Percentiles rank a stretch among this genome's conserved stretches.
Evolutionary conservation across 768 basidiomycete species (phyloP).

Genomic region (Russula dissimulans): DNA sequence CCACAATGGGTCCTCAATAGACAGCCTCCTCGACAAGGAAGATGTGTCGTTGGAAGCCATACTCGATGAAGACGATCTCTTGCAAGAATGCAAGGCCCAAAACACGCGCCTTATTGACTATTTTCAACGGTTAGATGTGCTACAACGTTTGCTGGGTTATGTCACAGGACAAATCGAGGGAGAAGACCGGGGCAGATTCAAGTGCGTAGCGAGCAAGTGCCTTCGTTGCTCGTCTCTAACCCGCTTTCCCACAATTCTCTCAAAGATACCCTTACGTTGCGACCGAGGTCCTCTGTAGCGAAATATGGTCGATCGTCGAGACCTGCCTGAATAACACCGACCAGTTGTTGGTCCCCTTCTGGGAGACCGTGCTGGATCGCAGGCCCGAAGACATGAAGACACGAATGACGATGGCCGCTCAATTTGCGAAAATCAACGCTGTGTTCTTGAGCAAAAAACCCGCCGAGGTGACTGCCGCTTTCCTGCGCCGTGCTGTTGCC

Average conservation of each 20-base stretch:
- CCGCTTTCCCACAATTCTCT: not conserved
- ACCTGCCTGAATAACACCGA: conserved; percentile 67
- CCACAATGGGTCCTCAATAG: conserved; percentile 81
- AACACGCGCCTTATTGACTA: conserved; percentile 86
- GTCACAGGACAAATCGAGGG: conserved; percentile 81
- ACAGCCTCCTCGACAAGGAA: conserved; percentile 84
- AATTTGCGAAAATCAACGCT: conserved; percentile 92
- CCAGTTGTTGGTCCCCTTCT: conserved; percentile 76
- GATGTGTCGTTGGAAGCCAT: conserved; percentile 85
- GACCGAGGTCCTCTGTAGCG: conserved; percentile 91
- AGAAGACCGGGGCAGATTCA: conserved; percentile 69
- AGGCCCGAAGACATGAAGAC: conserved; percentile 81
- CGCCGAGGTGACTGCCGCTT: conserved; percentile 55
- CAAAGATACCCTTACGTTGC: conserved; percentile 86
- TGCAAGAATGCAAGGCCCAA: conserved; percentile 93
- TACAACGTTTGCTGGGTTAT: conserved; percentile 74
- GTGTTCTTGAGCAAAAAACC: conserved; percentile 84
- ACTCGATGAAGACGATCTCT: conserved; percentile 85
- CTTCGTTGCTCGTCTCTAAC: not conserved
- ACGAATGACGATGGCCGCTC: conserved; percentile 78
- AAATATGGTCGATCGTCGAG: conserved; percentile 92
- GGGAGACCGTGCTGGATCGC: conserved; percentile 79
- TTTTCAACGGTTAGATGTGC: conserved; percentile 71
- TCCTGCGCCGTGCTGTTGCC: conserved; percentile 24
- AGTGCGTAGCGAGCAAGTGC: conserved; percentile 42